Evolutionary conservation across 352 stramenopile genomes (phyloP), one percentile per base, ranked within the genome.

Genomic region (Globisporangium heterothallicum): DNA sequence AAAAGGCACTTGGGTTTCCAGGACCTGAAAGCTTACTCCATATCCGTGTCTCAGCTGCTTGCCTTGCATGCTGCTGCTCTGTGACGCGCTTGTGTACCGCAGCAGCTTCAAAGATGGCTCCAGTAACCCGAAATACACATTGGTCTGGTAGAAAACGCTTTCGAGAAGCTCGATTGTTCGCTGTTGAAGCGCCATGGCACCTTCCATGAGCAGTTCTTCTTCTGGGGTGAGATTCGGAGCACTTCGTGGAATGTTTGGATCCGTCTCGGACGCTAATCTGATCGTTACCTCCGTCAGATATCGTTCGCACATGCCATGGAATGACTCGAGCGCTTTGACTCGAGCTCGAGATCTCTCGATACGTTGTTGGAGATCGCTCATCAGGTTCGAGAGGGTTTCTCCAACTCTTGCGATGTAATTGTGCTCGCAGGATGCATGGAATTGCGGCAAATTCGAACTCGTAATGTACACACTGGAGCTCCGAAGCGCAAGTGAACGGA

Each of bases 61-160:
- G 3, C 61, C 64, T 2, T 59, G 53, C 82, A 91, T 91, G 7
- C 48, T n/a, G 26, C 82, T 93, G 1, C 21, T 51, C 0, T 54
- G 53, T 0, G 82, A 84, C 0, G 82, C 75, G 29, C 64, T 68
- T 0, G 80, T 83, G 43, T 81, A 93, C 5, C 43, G 46, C 0
- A 93, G 46, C 14, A 67, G 53, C 14, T 66, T 56, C 1, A 72
- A 43, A 6, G 66, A 66, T 10, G 82, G 78, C 46, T 93, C 74
- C 30, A 74, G 62, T 26, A 91, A 57, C 0, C 65, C 82, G 49
- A 89, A 62, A 57, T 89, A 93, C 19, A 86, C 69, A 22, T 78
- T 67, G 0, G 76, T 68, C 24, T 54, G 60, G 12, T 30, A 24
- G 4, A 93, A 53, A 0, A 49, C 58, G 2, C 40, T 10, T 19